These are phyloP conservation scores for Aspergillus pseudonomiae DNA, from an alignment of 2,329 filamentous ascomycete species.

Conservation along the genomic window DNA sequence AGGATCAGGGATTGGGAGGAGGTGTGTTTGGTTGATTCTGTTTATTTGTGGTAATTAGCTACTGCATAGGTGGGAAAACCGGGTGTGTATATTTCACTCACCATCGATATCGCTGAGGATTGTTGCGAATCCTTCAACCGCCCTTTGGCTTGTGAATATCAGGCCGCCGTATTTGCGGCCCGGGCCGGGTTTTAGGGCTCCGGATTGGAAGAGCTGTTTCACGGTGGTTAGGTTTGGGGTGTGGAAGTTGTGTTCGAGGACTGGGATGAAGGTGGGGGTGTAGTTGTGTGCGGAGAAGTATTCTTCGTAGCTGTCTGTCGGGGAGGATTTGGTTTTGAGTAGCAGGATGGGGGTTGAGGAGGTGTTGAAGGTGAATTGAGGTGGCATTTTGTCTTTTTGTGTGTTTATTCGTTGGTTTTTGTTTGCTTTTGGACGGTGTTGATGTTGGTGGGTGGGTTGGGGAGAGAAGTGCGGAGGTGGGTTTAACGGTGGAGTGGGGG, in stretches of 20 bases:
- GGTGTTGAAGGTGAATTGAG: constrained; percentile 6
- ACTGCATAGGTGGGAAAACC: too few species aligned
- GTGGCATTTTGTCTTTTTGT: constrained; percentile 7
- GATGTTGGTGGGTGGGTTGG: constrained; percentile 2
- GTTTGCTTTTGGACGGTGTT: background rate
- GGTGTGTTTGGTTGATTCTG: background rate
- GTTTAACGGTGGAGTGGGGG: constrained; percentile 1
- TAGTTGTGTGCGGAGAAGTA: constrained; percentile 43
- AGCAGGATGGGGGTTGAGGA: constrained; percentile 44
- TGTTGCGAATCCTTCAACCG: constrained; percentile 49
- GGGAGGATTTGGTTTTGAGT: constrained; percentile 52
- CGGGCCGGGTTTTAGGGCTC: constrained; percentile 26
- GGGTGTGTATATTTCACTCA: constrained; percentile 5
- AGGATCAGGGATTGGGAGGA: constrained; percentile 36
- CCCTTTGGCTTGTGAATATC: constrained; percentile 54
- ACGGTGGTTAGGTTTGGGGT: constrained; percentile 38
- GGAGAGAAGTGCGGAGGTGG: constrained; percentile 4
- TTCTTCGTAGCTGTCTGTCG: constrained; percentile 49
- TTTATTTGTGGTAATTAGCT: background rate
- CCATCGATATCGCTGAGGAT: constrained; percentile 32
- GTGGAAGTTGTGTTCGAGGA: constrained; percentile 50
- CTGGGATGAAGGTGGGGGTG: constrained; percentile 48
- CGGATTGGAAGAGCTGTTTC: constrained; percentile 38
- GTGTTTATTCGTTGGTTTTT: constrained; percentile 4
- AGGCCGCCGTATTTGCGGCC: constrained; percentile 47